Evolutionary conservation across 768 basidiomycete species (phyloP).

Genomic region (Rhodosporidiobolus sp.): DNA sequence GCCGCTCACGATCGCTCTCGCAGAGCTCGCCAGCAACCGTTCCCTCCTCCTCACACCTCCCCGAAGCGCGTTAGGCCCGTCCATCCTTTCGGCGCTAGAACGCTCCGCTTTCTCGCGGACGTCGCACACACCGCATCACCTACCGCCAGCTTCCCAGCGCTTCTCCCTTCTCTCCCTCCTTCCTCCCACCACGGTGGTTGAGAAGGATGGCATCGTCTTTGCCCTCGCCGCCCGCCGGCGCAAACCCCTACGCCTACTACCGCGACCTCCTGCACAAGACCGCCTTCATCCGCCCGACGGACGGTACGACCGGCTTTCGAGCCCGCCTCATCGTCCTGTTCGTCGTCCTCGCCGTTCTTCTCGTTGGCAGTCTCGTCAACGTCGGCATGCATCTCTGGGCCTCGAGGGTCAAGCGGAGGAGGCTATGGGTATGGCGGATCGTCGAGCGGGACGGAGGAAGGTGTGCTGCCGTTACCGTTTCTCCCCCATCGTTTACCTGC

Average conservation of each 20-base stretch:
- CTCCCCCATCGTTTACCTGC: too few relatives aligned
- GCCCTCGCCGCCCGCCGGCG: background rate
- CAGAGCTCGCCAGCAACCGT: too few relatives aligned
- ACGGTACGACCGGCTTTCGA: background rate
- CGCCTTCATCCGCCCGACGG: background rate
- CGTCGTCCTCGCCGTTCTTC: background rate
- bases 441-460: background rate
- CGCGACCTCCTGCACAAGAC: background rate
- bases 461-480: background rate
- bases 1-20: too few relatives aligned
- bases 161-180: background rate
- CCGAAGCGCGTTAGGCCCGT: too few relatives aligned
- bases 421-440: background rate
- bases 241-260: background rate
- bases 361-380: background rate
- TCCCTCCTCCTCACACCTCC: too few relatives aligned
- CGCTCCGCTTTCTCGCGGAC: too few relatives aligned
- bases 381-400: background rate
- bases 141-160: too few relatives aligned
- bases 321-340: background rate
- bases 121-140: too few relatives aligned
- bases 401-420: background rate
- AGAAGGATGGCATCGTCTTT: background rate
- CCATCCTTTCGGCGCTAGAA: too few relatives aligned
- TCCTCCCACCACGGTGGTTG: background rate